These are phyloP conservation scores for Suaeda aralocaspica DNA, from an alignment of 148 eudicot genomes.

Conservation along the genomic window DNA sequence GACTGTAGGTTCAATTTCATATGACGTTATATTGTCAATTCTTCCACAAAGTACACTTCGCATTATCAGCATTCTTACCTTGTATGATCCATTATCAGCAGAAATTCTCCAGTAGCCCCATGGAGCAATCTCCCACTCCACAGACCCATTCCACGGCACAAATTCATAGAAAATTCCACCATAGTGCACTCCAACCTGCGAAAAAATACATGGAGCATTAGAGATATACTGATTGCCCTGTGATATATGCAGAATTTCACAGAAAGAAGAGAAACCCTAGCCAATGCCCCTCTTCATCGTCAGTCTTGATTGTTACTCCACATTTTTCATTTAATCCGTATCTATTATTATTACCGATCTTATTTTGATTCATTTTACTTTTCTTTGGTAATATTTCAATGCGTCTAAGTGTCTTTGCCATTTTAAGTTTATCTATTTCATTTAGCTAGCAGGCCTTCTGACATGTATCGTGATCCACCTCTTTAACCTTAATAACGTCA, in stretches of 20 bases:
- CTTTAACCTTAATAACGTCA: not conserved
- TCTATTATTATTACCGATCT: not conserved
- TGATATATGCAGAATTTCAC: not conserved
- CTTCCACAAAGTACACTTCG: conserved; percentile 43
- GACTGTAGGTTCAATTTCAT: too few species aligned
- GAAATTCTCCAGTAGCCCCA: conserved; percentile 79
- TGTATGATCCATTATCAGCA: conserved; percentile 62
- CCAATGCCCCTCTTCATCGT: not conserved
- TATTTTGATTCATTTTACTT: not conserved
- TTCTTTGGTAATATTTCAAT: not conserved
- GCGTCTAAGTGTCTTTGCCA: not conserved
- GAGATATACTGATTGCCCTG: not conserved
- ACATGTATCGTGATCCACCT: not conserved
- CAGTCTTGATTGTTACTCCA: not conserved
- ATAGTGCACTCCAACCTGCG: conserved; percentile 75
- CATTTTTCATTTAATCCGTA: not conserved
- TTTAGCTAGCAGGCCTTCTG: not conserved
- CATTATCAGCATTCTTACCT: conserved; percentile 60
- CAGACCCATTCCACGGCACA: conserved; percentile 88
- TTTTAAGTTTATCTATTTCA: not conserved
- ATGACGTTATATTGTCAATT: not conserved
- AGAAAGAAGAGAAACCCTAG: not conserved
- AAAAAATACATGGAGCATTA: not conserved
- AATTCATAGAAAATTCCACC: conserved; percentile 81
- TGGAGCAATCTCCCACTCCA: conserved; percentile 65